phyloP scores from a whole-genome alignment of 345 rosid species.

The Eucalyptus cloeziana region DNA sequence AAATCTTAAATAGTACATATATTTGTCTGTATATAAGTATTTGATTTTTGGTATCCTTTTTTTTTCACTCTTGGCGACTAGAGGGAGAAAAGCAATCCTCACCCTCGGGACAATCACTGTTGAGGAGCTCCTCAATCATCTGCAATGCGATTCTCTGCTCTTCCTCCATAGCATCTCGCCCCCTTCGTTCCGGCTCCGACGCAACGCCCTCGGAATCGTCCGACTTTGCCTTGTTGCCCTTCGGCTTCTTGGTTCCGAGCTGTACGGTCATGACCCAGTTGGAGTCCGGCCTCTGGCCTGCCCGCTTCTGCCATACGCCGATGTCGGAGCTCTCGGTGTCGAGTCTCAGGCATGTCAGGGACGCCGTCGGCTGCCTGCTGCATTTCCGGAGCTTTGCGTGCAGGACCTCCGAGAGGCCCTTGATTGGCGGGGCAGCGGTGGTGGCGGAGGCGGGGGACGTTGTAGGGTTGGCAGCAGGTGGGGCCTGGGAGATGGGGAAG shows the following conservation, averaged over 20 bases:
- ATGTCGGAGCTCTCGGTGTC: conserved; percentile 49
- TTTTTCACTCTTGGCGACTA: neutral
- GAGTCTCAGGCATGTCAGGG: conserved; percentile 47
- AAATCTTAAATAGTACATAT: neutral
- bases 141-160: conserved; percentile 69
- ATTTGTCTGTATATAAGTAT: neutral
- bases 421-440: neutral
- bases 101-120: conserved; percentile 27
- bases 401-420: conserved; percentile 23
- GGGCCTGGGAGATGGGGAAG: conserved; percentile 18
- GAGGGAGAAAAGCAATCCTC: neutral
- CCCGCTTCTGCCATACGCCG: conserved; percentile 62
- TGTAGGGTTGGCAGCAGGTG: neutral
- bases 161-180: conserved; percentile 6
- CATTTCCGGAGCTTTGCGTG: conserved; percentile 46
- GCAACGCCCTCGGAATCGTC: neutral
- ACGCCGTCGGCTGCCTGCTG: conserved; percentile 35
- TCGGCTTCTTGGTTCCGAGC: conserved; percentile 9
- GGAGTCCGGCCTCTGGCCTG: conserved; percentile 35
- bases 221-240: neutral
- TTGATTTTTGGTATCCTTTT: neutral
- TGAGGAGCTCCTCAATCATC: conserved; percentile 94
- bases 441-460: neutral
- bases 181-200: neutral
- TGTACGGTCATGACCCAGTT: conserved; percentile 52